Conservation (phyloP, 177 flowering plant species). For the Telopea speciosissima region DNA sequence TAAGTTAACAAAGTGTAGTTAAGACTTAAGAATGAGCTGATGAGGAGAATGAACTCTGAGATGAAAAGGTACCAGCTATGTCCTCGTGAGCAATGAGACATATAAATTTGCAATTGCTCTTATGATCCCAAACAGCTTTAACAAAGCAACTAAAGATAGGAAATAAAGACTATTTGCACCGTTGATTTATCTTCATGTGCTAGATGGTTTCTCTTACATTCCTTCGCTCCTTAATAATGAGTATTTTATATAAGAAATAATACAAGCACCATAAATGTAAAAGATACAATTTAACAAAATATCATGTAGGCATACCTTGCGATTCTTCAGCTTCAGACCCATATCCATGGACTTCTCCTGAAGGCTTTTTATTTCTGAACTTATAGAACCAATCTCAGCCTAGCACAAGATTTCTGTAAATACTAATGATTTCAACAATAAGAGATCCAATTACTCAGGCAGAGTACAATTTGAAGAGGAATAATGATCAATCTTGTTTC, state of each 20-base stretch:
- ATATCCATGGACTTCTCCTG: conserved; percentile 99
- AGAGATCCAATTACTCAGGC: conserved; percentile 5
- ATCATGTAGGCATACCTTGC: conserved; percentile 54
- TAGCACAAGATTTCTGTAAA: conserved; percentile 23
- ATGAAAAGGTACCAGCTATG: no score
- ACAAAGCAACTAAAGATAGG: background rate
- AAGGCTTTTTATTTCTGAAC: conserved; percentile 91
- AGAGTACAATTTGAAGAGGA: background rate
- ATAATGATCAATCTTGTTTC: background rate
- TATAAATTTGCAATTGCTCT: no score
- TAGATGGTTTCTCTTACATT: no score
- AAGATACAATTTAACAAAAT: background rate
- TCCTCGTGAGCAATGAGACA: no score
- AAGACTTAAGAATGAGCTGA: no score
- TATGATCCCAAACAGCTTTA: no score
- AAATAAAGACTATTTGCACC: background rate
- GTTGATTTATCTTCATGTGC: background rate
- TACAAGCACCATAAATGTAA: background rate
- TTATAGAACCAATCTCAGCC: conserved; percentile 98
- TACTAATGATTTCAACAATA: conserved; percentile 7
- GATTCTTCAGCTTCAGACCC: conserved; percentile 96
- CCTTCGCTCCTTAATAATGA: no score
- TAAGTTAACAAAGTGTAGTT: no score
- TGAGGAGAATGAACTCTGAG: no score
- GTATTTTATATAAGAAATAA: no score